Conservation (phyloP, 2,329 filamentous ascomycete genomes). For the Penicillium paneum region DNA sequence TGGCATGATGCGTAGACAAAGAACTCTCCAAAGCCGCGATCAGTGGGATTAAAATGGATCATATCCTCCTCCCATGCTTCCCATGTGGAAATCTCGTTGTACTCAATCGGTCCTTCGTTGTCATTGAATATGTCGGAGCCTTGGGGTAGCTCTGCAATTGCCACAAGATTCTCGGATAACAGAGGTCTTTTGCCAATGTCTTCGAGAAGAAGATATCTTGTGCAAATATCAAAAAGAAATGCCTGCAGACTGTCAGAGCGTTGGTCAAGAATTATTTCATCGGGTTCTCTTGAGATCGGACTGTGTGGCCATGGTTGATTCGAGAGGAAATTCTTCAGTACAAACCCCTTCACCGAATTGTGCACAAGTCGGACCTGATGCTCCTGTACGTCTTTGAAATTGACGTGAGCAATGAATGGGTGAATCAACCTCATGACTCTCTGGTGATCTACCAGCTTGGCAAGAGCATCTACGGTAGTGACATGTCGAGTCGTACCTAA, state of each 20-base stretch:
- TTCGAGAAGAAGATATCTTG: slow-evolving; percentile 11
- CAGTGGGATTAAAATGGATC: slow-evolving; percentile 25
- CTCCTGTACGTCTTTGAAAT: slow-evolving; percentile 14
- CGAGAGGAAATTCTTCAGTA: slow-evolving; percentile 1
- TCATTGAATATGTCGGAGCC: slow-evolving; percentile 25
- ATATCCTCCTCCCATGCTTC: slow-evolving; percentile 33
- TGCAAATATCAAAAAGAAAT: slow-evolving; percentile 26
- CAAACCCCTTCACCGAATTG: slow-evolving; percentile 22
- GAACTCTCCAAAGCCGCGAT: slow-evolving; percentile 27
- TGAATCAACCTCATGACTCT: slow-evolving; percentile 23
- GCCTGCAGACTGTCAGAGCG: not conserved
- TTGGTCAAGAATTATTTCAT: slow-evolving; percentile 1
- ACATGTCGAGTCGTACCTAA: slow-evolving; percentile 8
- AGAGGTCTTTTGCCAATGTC: slow-evolving; percentile 28
- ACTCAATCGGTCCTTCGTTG: slow-evolving; percentile 15
- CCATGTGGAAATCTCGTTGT: slow-evolving; percentile 26
- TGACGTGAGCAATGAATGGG: slow-evolving; percentile 16
- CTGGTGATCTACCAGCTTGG: slow-evolving; percentile 24
- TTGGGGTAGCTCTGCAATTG: slow-evolving; percentile 24
- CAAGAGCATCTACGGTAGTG: slow-evolving; percentile 22
- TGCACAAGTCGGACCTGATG: slow-evolving; percentile 21
- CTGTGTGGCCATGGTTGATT: not conserved
- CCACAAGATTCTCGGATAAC: slow-evolving; percentile 29
- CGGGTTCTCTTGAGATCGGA: not conserved
- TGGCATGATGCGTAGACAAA: slow-evolving; percentile 40